Conservation (phyloP, 192 early-diverging fungal genomes). For the Mortierella hygrophila region DNA sequence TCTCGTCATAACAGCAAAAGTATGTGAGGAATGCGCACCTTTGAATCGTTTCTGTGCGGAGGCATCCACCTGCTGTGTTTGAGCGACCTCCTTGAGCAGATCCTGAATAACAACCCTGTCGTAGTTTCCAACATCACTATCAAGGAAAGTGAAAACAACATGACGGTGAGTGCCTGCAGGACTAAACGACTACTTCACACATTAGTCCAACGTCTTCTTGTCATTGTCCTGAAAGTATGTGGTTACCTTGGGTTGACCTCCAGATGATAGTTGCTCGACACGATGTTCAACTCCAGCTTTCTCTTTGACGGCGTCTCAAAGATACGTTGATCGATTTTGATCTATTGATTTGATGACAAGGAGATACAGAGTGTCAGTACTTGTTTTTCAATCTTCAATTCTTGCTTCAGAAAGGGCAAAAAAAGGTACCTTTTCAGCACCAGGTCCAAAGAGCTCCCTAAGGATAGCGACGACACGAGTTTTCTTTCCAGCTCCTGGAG, state of each 20-base stretch:
- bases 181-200: not conserved
- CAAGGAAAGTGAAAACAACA: not conserved
- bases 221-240: not conserved
- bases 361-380: not conserved
- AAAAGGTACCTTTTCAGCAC: conserved; percentile 85
- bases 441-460: conserved; percentile 89
- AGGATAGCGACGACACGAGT: conserved; percentile 91
- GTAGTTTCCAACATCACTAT: conserved; percentile 93
- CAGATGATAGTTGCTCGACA: conserved; percentile 96
- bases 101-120: conserved; percentile 96
- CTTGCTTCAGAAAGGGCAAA: not conserved
- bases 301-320: conserved; percentile 88
- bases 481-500: conserved; percentile 96
- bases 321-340: conserved; percentile 90
- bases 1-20: not conserved
- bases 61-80: conserved; percentile 92
- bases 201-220: not conserved
- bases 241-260: conserved; percentile 93
- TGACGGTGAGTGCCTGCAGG: not conserved
- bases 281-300: conserved; percentile 90
- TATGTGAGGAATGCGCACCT: conserved; percentile 57
- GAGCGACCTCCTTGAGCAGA: conserved; percentile 96
- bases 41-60: conserved; percentile 89
- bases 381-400: not conserved
- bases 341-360: conserved; percentile 52